Base-by-base conservation (phyloP, 164 flowering plant genomes). In the Stephania cephalantha region DNA sequence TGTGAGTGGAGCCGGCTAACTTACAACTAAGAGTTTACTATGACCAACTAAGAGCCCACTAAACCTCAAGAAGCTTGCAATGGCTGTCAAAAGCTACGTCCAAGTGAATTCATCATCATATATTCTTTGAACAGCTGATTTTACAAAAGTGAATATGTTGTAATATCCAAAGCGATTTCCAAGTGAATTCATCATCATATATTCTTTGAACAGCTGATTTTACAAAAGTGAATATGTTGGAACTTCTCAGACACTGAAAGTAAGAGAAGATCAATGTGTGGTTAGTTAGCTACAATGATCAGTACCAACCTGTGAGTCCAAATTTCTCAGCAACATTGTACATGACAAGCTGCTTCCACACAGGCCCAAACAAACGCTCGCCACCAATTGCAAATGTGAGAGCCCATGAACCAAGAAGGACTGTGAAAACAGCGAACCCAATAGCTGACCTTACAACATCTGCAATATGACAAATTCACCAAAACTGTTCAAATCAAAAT, bases 311-410 rank as follows among this genome's bases (percentile, higher is more conserved):
- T 9, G 88, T 84, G 73, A 91, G 79, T 48, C 97, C 94, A 29
- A 81, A 79, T 70, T 71, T 82, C 22, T 91, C 94, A 63, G 97
- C 97, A 77, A 91, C 85, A 81, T 91, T 91, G 85, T 90, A 90
- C 92, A 94, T 91, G 10, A 94, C 91, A 22, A 92, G 86, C 45
- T 85, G 73, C 72, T 83, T 83, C 97, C 97, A 92, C 44, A 83
- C 83, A 68, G 86, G 85, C 42, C 98, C 98, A 69, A 94, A 89
- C 58, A 94, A 88, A 29, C 25, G 80, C 82, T 90, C 88, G 65
- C 97, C 98, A 78, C 98, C 98, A 44, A 92, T 88, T 31, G 88
- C 81, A 79, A 92, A 92, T 17, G 97, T 88, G 55, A 94, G 82
- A 3, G 97, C 96, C 98, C 98, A 94, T 0, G 95, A 79, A 30